Percentiles rank a stretch among this genome's conserved stretches.
Conservation (phyloP, 2,329 filamentous ascomycete species). For the Colletotrichum tanaceti region DNA sequence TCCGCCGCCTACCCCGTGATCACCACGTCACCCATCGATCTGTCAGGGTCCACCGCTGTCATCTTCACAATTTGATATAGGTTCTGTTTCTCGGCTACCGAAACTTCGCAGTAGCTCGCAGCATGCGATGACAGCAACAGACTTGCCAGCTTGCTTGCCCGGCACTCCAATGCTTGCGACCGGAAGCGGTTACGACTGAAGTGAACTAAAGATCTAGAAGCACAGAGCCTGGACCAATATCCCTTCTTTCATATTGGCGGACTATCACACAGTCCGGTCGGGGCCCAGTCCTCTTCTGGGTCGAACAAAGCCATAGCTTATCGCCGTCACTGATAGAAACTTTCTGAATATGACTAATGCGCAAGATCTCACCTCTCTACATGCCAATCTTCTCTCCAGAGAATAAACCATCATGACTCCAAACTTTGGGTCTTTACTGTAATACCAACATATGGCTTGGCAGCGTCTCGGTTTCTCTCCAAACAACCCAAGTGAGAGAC, state of each 20-base stretch:
- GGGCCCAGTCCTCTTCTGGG: slow-evolving; percentile 9
- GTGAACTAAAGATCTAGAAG: slow-evolving; percentile 1
- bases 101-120: slow-evolving; percentile 6
- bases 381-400: not conserved
- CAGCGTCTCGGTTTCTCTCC: too few relatives aligned
- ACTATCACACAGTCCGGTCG: not conserved
- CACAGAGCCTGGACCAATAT: slow-evolving; percentile 7
- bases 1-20: slow-evolving; percentile 7
- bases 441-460: too few relatives aligned
- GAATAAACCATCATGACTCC: too few relatives aligned
- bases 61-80: not conserved
- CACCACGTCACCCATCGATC: slow-evolving; percentile 28
- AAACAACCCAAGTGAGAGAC: too few relatives aligned
- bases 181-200: slow-evolving; percentile 16
- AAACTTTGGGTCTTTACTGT: too few relatives aligned
- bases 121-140: slow-evolving; percentile 1
- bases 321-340: not conserved
- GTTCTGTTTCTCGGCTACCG: slow-evolving; percentile 5
- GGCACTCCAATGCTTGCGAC: not conserved
- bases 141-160: not conserved
- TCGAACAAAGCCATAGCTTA: not conserved
- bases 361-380: not conserved
- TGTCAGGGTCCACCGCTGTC: slow-evolving; percentile 15
- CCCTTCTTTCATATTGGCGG: not conserved
- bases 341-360: not conserved